Evolutionary conservation across 164 flowering plant genomes (phyloP).

Genomic region (Vitis vinifera): ASM3070453v1 NC_081806.1:8330001-8330500

Average conservation of each 20-base stretch:
- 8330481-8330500: too few relatives aligned
- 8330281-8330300: neutral
- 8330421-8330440: too few relatives aligned
- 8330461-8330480: too few relatives aligned
- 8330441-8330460: too few relatives aligned
- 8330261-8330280: too few relatives aligned
- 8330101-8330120: too few relatives aligned
- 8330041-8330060: neutral
- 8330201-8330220: slow-evolving; percentile 58
- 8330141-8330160: slow-evolving; percentile 48
- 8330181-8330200: slow-evolving; percentile 59
- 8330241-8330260: neutral
- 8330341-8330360: too few relatives aligned
- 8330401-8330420: too few relatives aligned
- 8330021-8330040: neutral
- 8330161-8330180: slow-evolving; percentile 49
- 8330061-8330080: neutral
- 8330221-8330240: neutral
- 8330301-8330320: neutral
- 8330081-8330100: too few relatives aligned
- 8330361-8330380: too few relatives aligned
- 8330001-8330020: slow-evolving; percentile 58
- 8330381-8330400: too few relatives aligned
- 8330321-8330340: neutral
- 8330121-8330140: slow-evolving; percentile 51